These are phyloP conservation scores for Colletotrichum limetticola DNA, from an alignment of 2,329 filamentous ascomycete species.

Conservation along the genomic window DNA sequence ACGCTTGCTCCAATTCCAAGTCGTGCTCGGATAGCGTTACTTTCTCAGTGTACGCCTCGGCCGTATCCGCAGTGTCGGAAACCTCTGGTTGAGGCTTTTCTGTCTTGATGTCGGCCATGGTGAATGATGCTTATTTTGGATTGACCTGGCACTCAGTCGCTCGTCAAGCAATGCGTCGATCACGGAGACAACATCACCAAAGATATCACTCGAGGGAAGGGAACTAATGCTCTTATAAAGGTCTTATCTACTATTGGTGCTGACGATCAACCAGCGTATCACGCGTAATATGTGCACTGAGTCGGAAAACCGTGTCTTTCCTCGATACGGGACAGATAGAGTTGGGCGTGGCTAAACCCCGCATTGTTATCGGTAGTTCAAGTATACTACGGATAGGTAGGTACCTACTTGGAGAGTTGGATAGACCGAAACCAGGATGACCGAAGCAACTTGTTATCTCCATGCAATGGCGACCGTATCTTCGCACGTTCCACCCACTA, in stretches of 20 bases:
- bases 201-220: background rate
- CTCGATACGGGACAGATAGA: background rate
- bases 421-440: background rate
- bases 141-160: too few species aligned
- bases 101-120: constrained; percentile 18
- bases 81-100: background rate
- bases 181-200: background rate
- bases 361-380: constrained; percentile 5
- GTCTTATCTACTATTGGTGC: background rate
- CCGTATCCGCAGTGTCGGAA: constrained; percentile 7
- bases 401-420: background rate
- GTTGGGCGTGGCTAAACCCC: background rate
- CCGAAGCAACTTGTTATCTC: constrained; percentile 12
- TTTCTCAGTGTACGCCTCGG: constrained; percentile 15
- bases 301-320: background rate
- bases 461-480: background rate
- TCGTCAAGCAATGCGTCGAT: background rate
- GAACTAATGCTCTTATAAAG: background rate
- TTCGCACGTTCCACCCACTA: background rate
- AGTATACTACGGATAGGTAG: background rate
- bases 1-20: constrained; percentile 3
- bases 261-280: background rate
- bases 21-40: constrained; percentile 2
- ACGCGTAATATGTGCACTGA: background rate
- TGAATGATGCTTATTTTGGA: background rate